Evolutionary conservation across 2,329 filamentous ascomycete genomes (phyloP), one percentile per base, ranked within the genome.

Genomic region (Didymella keratinophila): DNA sequence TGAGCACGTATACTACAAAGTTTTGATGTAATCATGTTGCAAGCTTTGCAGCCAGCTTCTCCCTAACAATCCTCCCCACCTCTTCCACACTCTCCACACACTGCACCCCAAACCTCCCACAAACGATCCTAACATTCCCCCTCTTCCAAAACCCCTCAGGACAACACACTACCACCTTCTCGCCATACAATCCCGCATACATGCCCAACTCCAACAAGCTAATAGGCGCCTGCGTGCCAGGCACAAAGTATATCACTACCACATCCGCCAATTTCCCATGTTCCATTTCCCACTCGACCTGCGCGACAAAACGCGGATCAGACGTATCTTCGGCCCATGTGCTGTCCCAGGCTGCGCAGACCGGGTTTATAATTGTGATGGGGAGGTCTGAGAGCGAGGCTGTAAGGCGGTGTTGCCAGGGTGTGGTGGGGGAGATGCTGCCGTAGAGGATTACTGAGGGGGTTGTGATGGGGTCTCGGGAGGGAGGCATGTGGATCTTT

Each of bases 281-380:
- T 41, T 84, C 80, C 37, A 89, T 79, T 71, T 89, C 87, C 86
- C 87, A 89, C 41, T 80, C 74, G 0, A 85, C 80, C 71, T 89
- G 87, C 56, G 84, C 77, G n/a, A 74, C 76, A 72, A 84, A 89
- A 0, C 78, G 80, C 2, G 67, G 61, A 58, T 81, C 83, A 0
- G 75, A 71, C 18, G 81, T 74, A 47, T 86, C 81, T 66, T 89
- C 84, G 10, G 64, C 68, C 86, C 86, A 89, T 0, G 77, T 81
- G 18, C 68, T 71, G 67, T 87, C 82, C 87, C 87, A 89, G 70
- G 86, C 84, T 20, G 75, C 50, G 3, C 86, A 81, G 10, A 80
- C 74, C 0, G 87, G 87, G 61, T 89, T 84, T 67, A 84, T 78
- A 58, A 89, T 77, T 3, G 83, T 84, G 56, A 88, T 69, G 2